A percentile compares a stretch with the other conserved stretches of the same genome.
These are phyloP conservation scores for Sporothrix brunneoviolacea DNA, from an alignment of 2,329 filamentous ascomycete genomes.

Conservation along the genomic window DNA sequence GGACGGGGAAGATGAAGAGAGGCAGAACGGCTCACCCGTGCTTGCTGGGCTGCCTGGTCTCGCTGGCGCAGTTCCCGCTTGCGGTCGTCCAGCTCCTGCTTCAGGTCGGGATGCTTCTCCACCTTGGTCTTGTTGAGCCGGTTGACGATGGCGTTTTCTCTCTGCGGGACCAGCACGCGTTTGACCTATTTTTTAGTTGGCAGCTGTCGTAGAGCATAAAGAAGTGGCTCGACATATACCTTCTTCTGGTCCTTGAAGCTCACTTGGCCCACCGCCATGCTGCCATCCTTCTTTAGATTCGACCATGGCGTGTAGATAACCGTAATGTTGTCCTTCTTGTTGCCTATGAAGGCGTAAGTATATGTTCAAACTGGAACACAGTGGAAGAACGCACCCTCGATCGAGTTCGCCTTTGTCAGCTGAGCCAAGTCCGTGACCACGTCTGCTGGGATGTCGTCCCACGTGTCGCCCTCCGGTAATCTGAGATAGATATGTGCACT, in stretches of 20 bases:
- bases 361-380: background rate
- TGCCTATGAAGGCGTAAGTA: slow-evolving; percentile 48
- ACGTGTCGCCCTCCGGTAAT: slow-evolving; percentile 67
- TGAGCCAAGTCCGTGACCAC: slow-evolving; percentile 88
- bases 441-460: slow-evolving; percentile 71
- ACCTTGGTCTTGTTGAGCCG: slow-evolving; percentile 95
- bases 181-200: slow-evolving; percentile 52
- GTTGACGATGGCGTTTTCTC: slow-evolving; percentile 90
- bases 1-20: background rate
- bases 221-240: slow-evolving; percentile 32
- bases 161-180: slow-evolving; percentile 68
- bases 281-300: slow-evolving; percentile 90
- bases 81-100: slow-evolving; percentile 72
- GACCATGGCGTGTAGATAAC: slow-evolving; percentile 96
- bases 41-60: slow-evolving; percentile 57
- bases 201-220: too few species aligned
- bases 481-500: slow-evolving; percentile 95
- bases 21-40: slow-evolving; percentile 44
- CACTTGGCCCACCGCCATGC: slow-evolving; percentile 93
- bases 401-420: slow-evolving; percentile 96
- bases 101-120: slow-evolving; percentile 79
- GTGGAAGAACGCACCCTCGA: slow-evolving; percentile 59
- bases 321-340: slow-evolving; percentile 97
- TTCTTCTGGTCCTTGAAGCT: slow-evolving; percentile 84
- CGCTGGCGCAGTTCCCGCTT: slow-evolving; percentile 63